These are phyloP conservation scores for Excoecaria cochinchinensis DNA, from an alignment of 345 rosid genomes.

Conservation along the genomic window DNA sequence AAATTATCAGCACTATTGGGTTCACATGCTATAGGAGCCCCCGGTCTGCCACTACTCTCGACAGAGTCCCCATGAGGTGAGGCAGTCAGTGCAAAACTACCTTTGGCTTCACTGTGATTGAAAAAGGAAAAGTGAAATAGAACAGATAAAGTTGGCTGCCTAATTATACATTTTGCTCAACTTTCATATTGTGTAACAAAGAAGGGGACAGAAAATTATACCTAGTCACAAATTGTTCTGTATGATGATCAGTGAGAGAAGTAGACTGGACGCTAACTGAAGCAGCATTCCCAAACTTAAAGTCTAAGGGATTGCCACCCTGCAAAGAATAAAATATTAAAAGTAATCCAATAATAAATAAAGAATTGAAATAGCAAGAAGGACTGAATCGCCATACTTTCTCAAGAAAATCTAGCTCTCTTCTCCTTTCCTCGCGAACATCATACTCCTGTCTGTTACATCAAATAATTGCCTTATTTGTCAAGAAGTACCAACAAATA, in stretches of 20 bases:
- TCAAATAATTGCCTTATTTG: constrained; percentile 12
- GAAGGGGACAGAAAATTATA: constrained; percentile 33
- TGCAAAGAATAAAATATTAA: constrained; percentile 36
- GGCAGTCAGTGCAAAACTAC: constrained; percentile 86
- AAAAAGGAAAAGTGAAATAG: constrained; percentile 18
- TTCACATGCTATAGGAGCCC: constrained; percentile 65
- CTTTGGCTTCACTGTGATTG: constrained; percentile 82
- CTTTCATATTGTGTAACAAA: constrained; percentile 11
- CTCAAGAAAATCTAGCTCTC: constrained; percentile 94
- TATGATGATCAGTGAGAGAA: constrained; percentile 77
- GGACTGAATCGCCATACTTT: constrained; percentile 59
- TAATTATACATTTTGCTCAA: constrained; percentile 19
- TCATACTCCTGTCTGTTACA: constrained; percentile 91
- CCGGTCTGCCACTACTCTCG: constrained; percentile 95
- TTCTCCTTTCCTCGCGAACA: constrained; percentile 93
- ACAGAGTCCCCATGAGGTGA: constrained; percentile 96
- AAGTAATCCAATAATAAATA: constrained; percentile 15
- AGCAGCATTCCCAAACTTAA: constrained; percentile 71
- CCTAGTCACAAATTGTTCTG: constrained; percentile 82
- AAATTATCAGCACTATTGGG: constrained; percentile 92
- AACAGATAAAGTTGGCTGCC: constrained; percentile 23
- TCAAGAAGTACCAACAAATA: background rate
- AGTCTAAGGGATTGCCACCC: constrained; percentile 99
- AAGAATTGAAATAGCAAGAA: constrained; percentile 20
- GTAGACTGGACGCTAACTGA: constrained; percentile 93